Conservation (phyloP, 129 eudicot species). For the Arctium minus region DNA sequence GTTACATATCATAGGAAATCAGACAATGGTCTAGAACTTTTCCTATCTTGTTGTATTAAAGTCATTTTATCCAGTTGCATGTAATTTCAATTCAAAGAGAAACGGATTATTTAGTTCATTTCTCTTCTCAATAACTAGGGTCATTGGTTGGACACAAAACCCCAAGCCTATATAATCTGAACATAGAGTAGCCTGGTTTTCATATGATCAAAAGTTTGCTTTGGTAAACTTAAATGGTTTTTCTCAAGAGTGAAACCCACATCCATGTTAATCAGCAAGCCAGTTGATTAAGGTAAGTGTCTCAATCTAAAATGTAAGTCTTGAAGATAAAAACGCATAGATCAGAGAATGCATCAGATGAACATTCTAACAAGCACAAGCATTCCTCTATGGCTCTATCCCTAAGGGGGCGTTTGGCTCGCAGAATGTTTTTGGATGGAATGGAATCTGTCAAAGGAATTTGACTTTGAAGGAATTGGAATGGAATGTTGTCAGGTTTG, state of each 20-base stretch:
- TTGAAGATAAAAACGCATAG: not conserved
- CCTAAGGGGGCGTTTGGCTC: too few species aligned
- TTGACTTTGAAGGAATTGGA: too few species aligned
- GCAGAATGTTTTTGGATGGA: too few species aligned
- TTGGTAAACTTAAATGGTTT: not conserved
- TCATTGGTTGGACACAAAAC: not conserved
- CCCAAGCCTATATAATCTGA: not conserved
- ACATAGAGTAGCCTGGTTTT: not conserved
- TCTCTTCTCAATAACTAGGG: not conserved
- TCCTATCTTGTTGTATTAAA: not conserved
- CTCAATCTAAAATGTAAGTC: not conserved
- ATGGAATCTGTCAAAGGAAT: too few species aligned
- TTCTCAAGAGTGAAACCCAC: not conserved
- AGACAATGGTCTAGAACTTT: not conserved
- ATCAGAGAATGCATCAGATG: not conserved
- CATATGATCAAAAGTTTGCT: not conserved
- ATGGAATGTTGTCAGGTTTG: too few species aligned
- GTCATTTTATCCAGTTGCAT: not conserved
- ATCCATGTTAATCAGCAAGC: not conserved
- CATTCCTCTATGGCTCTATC: not conserved
- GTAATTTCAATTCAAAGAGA: not conserved
- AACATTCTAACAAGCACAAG: not conserved
- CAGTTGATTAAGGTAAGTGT: not conserved
- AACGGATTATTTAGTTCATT: not conserved
- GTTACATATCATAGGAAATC: not conserved